Base-by-base conservation (phyloP, 2,329 filamentous ascomycete genomes). In the Hypoxylon sp. region DNA sequence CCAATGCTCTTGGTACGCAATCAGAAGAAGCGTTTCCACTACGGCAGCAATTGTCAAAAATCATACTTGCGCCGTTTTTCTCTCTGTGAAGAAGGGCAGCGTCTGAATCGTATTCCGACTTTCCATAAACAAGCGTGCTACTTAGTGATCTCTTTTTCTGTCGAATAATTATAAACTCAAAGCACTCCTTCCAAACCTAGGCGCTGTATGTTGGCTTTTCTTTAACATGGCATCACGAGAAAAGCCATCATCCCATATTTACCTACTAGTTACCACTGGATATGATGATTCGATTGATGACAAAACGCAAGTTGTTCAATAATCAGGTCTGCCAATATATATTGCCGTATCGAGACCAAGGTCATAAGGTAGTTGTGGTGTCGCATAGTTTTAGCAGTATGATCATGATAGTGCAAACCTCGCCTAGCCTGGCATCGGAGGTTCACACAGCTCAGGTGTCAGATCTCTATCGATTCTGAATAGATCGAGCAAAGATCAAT, bases 331-430 rank as follows among this genome's bases (percentile, higher is more conserved):
- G 63, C 11, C 52, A 42, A 11, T 57, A 61, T 13, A 13, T 66
- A 11, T 8, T 47, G 1, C 63, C 57, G 5, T 56, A 57, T 6
- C 17, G 62, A 14, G 57, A 62, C 3, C 57, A 62, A 37, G 63
- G 46, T 22, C 57, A 31, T n/a, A 57, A 70, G 35, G 55, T 68
- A 5, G 19, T 70, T 5, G n/a, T 72, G 3, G 55, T 71, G 2
- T 57, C 66, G 17, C 70, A 72, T 54, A 72, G 70, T 26, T 71
- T 62, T 26, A 67, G 64, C 8, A 67, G 71, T 5, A n/a, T n/a
- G n/a, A 22, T 70, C 17, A 33, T 68, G 22, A 48, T 50, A 9
- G 59, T 62, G 5, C 64, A 67, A n/a, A 54, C 64, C 10, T 53
- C 65, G 5, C 33, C 47, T 6, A 70, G 67, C 37, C 48, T 72